These are phyloP conservation scores for Priceomyces fermenticarens DNA, from an alignment of 805 yeast genomes.

Conservation along the genomic window DNA sequence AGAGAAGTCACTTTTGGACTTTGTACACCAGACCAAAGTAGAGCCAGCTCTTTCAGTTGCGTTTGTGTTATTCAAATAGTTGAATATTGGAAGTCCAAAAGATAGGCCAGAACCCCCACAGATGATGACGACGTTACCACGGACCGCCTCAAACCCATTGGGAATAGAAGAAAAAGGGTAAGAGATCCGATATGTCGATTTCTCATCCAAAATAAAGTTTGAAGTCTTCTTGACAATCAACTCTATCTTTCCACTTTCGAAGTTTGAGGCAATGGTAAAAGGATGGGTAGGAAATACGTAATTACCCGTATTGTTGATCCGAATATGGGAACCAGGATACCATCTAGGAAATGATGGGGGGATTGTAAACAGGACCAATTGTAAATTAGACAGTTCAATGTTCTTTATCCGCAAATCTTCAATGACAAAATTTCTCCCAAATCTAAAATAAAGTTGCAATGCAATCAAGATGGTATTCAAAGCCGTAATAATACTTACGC, in stretches of 20 bases:
- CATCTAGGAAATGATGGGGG: conserved; percentile 20
- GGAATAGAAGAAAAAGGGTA: conserved; percentile 45
- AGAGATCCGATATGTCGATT: conserved; percentile 13
- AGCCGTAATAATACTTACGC: conserved; percentile 33
- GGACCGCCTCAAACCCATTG: conserved; percentile 43
- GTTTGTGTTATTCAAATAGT: conserved; percentile 29
- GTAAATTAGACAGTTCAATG: conserved; percentile 13
- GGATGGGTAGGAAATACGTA: conserved; percentile 63
- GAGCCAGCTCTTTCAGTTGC: conserved; percentile 17
- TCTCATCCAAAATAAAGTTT: conserved; percentile 10
- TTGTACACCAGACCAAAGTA: conserved; percentile 54
- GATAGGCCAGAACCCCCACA: conserved; percentile 79
- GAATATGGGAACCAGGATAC: conserved; percentile 57
- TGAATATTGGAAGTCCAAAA: conserved; percentile 53
- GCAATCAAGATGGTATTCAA: conserved; percentile 22
- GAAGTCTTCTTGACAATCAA: conserved; percentile 45
- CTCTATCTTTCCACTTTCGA: conserved; percentile 37
- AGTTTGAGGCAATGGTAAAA: conserved; percentile 52
- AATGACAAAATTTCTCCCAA: conserved; percentile 13
- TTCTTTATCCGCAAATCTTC: conserved; percentile 14
- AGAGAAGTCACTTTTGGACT: conserved; percentile 45
- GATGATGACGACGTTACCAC: conserved; percentile 49
- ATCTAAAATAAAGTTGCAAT: conserved; percentile 36
- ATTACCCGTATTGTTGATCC: conserved; percentile 43
- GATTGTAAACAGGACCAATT: conserved; percentile 16